phyloP scores from a whole-genome alignment of 495 filamentous ascomycete genomes.

The Penicillium ucsense region DNA sequence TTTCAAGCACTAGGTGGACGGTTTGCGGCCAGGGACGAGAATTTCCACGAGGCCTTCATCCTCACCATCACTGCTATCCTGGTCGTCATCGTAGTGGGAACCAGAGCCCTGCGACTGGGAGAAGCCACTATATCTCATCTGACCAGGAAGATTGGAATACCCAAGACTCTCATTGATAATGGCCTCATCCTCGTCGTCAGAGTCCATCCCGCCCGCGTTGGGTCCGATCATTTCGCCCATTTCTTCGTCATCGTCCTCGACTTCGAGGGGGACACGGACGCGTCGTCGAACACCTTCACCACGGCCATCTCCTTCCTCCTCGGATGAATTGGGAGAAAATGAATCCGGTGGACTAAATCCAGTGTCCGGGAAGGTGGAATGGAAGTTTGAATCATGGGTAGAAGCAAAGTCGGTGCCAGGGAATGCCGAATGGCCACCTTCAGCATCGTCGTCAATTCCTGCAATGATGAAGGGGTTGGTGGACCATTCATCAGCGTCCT shows the following conservation, averaged over 20 bases:
- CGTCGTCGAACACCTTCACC: conserved; percentile 25
- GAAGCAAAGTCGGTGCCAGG: conserved; percentile 27
- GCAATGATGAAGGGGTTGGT: conserved; percentile 37
- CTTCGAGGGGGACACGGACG: conserved; percentile 36
- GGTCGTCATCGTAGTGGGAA: conserved; percentile 33
- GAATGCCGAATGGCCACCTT: conserved; percentile 32
- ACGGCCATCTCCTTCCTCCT: conserved; percentile 29
- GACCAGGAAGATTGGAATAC: conserved; percentile 29
- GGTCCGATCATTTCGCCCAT: conserved; percentile 43
- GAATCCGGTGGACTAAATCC: conserved; percentile 38
- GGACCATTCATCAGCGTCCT: conserved; percentile 24
- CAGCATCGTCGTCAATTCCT: conserved; percentile 35
- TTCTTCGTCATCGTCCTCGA: conserved; percentile 40
- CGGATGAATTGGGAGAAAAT: conserved; percentile 32
- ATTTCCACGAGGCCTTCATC: conserved; percentile 43
- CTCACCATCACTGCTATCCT: conserved; percentile 39
- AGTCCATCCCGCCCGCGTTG: conserved; percentile 29
- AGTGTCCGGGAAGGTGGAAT: conserved; percentile 29
- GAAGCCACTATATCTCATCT: conserved; percentile 27
- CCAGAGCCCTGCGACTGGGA: conserved; percentile 20
- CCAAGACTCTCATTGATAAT: conserved; percentile 40
- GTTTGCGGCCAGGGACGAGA: conserved; percentile 32
- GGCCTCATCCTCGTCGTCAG: conserved; percentile 40
- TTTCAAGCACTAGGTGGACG: conserved; percentile 16
- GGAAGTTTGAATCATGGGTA: conserved; percentile 20